These are phyloP conservation scores for Wickerhamomyces sp. DNA, from an alignment of 1,139 yeast genomes.

Conservation along the genomic window DNA sequence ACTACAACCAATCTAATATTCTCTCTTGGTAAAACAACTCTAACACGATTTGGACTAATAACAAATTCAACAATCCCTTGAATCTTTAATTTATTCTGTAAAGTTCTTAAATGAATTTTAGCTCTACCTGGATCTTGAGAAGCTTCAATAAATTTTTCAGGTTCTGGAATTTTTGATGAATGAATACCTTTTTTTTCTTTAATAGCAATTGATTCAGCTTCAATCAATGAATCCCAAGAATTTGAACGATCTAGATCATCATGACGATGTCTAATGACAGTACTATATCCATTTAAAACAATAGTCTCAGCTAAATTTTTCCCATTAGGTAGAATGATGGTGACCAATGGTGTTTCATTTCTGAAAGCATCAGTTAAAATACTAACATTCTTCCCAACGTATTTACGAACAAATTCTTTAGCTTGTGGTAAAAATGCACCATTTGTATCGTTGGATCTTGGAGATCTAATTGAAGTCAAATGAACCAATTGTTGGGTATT, in stretches of 20 bases:
- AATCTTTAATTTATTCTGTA: conserved; percentile 61
- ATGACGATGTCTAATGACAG: conserved; percentile 75
- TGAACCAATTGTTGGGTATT: conserved; percentile 59
- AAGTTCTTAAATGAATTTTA: conserved; percentile 64
- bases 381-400: conserved; percentile 64
- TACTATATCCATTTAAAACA: conserved; percentile 64
- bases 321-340: conserved; percentile 42
- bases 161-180: conserved; percentile 50
- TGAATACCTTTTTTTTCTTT: conserved; percentile 59
- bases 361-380: conserved; percentile 62
- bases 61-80: conserved; percentile 71
- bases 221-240: conserved; percentile 73
- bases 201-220: conserved; percentile 60
- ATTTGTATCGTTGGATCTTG: conserved; percentile 57
- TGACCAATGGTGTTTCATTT: conserved; percentile 61
- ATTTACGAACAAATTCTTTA: conserved; percentile 65
- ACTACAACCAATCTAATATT: conserved; percentile 66
- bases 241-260: conserved; percentile 70
- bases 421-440: conserved; percentile 62
- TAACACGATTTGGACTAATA: conserved; percentile 60
- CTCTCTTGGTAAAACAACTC: conserved; percentile 66
- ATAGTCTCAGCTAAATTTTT: conserved; percentile 59
- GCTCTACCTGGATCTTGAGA: conserved; percentile 72
- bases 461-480: conserved; percentile 69
- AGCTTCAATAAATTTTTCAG: conserved; percentile 70